Base-by-base conservation (phyloP, 495 filamentous ascomycete species). In the Talaromyces borbonicus region DNA sequence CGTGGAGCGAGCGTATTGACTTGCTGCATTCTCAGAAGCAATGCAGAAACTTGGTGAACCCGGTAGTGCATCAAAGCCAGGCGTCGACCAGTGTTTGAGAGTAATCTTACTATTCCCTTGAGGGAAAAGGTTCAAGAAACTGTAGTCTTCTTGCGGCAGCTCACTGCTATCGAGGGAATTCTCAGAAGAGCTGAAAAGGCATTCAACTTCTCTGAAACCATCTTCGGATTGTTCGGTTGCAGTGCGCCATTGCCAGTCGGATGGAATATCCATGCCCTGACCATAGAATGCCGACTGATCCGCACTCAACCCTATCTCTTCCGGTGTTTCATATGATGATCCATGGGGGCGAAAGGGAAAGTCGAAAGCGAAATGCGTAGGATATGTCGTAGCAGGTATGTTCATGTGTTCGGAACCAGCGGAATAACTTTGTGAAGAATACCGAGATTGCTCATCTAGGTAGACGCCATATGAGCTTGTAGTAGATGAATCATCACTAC, bases 1-100 rank as follows among this genome's bases (percentile, higher is more conserved):
- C 32, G 32, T 18, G 5, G 56, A 39, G n/a, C 52, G 61, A 47
- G 58, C 57, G 22, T 42, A 51, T 33, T 57, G 24, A 8, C 27
- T 48, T n/a, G 55, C 51, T 24, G 50, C 48, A 16, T 52, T 54
- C 31, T 56, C 44, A 24, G 52, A 54, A 3, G 41, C 33, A 4
- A 49, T 49, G 33, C 49, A 49, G 36, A 51, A 38, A 8, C 16
- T 43, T 50, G 32, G 32, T 36, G 32, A 8, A 36, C 8, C 19
- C 11, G 14, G 32, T 36, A 11, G 32, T 18, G 32, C 19, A 9
- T 18, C 11, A 36, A 36, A 36, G 32, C 32, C 14, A 36, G 32
- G 32, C 32, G 32, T 36, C 14, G 14, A 11, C 32, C 32, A 36
- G 14, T 14, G 19, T 36, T 36, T 36, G 32, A 18, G 32, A 16